Evolutionary conservation across 352 stramenopile species (phyloP).

Genomic region (Pythium phragmiticola): DNA sequence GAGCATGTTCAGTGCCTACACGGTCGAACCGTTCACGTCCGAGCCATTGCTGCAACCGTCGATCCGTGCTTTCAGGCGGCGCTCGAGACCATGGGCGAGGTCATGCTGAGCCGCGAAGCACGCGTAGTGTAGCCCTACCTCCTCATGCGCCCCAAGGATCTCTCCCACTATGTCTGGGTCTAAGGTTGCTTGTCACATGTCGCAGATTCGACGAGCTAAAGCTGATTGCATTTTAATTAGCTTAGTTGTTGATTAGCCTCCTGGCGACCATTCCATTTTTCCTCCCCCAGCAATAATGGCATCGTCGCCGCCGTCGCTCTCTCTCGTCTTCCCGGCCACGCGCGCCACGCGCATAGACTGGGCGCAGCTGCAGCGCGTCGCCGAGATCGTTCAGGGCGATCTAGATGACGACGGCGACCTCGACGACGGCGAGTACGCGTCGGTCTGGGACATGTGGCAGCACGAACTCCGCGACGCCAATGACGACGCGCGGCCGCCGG

Average conservation of each 20-base stretch:
- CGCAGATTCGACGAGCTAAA: slow-evolving; percentile 3
- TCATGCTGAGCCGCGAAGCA: slow-evolving; percentile 4
- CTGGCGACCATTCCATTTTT: slow-evolving; percentile 1
- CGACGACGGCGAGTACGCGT: slow-evolving; percentile 69
- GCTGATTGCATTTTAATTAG: slow-evolving; percentile 2
- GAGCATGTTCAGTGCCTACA: slow-evolving; percentile 9
- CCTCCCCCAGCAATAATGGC: background rate
- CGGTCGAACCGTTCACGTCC: slow-evolving; percentile 9
- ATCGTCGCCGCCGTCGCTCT: slow-evolving; percentile 10
- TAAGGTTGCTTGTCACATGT: background rate
- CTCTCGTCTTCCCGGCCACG: slow-evolving; percentile 28
- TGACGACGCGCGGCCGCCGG: slow-evolving; percentile 21
- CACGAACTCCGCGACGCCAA: slow-evolving; percentile 47
- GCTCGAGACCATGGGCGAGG: slow-evolving; percentile 14
- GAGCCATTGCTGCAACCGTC: slow-evolving; percentile 5
- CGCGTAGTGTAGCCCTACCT: slow-evolving; percentile 9
- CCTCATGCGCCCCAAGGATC: slow-evolving; percentile 3
- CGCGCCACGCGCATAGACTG: slow-evolving; percentile 50
- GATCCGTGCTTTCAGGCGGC: slow-evolving; percentile 13
- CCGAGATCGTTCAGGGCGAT: slow-evolving; percentile 55
- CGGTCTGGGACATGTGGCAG: slow-evolving; percentile 76
- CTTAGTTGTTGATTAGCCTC: slow-evolving; percentile 5
- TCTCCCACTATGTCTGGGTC: slow-evolving; percentile 19
- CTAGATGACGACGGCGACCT: slow-evolving; percentile 55
- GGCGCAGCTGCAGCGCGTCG: slow-evolving; percentile 46